A percentile compares a stretch with the other conserved stretches of the same genome.
These are phyloP conservation scores for Penicillium alfredii DNA, from an alignment of 495 filamentous ascomycete species.

Conservation along the genomic window DNA sequence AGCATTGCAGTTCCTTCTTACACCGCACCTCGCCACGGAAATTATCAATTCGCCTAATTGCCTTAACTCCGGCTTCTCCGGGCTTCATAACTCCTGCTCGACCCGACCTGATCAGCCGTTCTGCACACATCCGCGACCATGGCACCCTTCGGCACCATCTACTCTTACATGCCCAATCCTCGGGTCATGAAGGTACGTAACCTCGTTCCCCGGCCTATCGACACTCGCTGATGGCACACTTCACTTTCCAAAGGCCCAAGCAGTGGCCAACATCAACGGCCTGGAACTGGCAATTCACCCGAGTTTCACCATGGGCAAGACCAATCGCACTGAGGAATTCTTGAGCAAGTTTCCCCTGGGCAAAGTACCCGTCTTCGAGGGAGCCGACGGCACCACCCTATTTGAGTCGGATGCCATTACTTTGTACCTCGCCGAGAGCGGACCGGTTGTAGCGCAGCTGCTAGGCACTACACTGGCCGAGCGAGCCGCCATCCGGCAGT, in stretches of 20 bases:
- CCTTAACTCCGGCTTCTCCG: background rate
- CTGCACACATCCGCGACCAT: conserved; percentile 35
- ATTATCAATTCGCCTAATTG: background rate
- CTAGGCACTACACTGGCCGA: conserved; percentile 41
- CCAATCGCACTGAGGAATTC: conserved; percentile 47
- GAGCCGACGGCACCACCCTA: conserved; percentile 43
- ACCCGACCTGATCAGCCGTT: conserved; percentile 12
- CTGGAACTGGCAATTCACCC: conserved; percentile 36
- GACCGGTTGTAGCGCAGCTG: conserved; percentile 46
- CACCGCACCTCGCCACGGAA: background rate
- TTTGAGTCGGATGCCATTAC: conserved; percentile 53
- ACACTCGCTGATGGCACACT: conserved; percentile 1
- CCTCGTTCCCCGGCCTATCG: background rate
- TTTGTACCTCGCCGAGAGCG: conserved; percentile 47
- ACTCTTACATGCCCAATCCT: conserved; percentile 39
- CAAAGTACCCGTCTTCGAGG: conserved; percentile 54
- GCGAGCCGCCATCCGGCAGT: conserved; percentile 45
- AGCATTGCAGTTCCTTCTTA: too few relatives aligned
- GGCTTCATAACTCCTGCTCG: background rate
- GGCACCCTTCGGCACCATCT: conserved; percentile 51
- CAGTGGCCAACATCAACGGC: conserved; percentile 48
- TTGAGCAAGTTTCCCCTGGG: conserved; percentile 56
- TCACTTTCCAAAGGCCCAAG: conserved; percentile 34
- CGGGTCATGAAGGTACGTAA: conserved; percentile 44
- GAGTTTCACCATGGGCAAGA: conserved; percentile 38